Percentiles rank a stretch among this genome's conserved stretches.
Conservation (phyloP, 83 land plant species). For the Larix sibirica region DNA sequence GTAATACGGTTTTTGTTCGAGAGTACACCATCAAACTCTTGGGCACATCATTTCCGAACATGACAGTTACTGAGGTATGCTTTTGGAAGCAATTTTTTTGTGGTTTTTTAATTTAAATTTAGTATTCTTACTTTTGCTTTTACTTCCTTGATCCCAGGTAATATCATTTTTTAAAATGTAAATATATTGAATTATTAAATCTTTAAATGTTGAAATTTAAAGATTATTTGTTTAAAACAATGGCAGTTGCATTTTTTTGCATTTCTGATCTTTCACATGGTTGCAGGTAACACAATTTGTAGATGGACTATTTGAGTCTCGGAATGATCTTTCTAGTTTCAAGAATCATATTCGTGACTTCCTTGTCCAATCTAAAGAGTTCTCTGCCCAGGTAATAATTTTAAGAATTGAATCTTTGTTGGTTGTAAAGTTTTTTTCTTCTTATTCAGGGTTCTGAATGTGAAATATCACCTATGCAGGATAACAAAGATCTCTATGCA, state of each 20-base stretch:
- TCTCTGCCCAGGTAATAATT: constrained; percentile 89
- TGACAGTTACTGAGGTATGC: constrained; percentile 82
- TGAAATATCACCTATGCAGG: constrained; percentile 52
- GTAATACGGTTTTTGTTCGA: constrained; percentile 74
- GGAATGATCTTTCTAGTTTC: constrained; percentile 73
- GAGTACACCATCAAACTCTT: constrained; percentile 93
- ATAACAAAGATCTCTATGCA: constrained; percentile 97
- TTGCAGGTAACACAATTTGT: constrained; percentile 93
- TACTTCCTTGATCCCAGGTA: not conserved
- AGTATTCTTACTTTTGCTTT: not conserved
- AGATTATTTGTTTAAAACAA: not conserved
- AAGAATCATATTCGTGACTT: constrained; percentile 97
- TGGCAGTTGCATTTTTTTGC: not conserved
- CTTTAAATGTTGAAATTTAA: not conserved
- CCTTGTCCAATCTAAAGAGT: constrained; percentile 96
- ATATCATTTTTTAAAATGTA: no score
- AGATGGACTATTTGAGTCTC: constrained; percentile 83
- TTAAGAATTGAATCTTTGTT: not conserved
- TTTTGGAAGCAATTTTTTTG: not conserved
- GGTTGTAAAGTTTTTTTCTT: not conserved
- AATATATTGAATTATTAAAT: not conserved
- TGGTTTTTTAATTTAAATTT: not conserved
- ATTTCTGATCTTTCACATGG: not conserved
- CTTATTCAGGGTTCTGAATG: not conserved
- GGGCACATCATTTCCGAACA: constrained; percentile 93